phyloP scores from a whole-genome alignment of 2,329 filamentous ascomycete genomes.

The Trichoderma sp. region DNA sequence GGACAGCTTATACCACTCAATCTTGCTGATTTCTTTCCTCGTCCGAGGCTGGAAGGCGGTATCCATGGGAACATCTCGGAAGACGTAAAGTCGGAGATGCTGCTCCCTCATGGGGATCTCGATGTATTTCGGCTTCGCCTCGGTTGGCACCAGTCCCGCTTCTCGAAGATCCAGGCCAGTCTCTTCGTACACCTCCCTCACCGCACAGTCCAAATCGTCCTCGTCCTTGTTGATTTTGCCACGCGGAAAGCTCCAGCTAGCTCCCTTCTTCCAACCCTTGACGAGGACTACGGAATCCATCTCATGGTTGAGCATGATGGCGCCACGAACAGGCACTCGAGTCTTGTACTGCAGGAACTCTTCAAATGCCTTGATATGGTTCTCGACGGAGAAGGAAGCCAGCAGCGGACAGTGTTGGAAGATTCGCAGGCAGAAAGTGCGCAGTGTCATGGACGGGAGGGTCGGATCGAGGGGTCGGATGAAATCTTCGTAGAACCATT shows the following conservation, averaged over 20 bases:
- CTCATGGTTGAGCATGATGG: conserved; percentile 85
- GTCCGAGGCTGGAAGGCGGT: conserved; percentile 86
- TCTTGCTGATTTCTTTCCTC: conserved; percentile 95
- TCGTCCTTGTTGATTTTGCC: conserved; percentile 99
- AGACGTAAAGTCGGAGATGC: conserved; percentile 88
- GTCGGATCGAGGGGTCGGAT: conserved; percentile 83
- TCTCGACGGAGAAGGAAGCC: conserved; percentile 71
- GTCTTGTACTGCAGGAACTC: conserved; percentile 94
- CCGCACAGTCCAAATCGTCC: conserved; percentile 86
- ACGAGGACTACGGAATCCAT: conserved; percentile 95
- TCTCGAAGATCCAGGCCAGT: conserved; percentile 80
- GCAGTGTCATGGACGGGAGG: conserved; percentile 80
- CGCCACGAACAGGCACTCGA: conserved; percentile 86
- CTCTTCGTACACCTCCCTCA: conserved; percentile 94
- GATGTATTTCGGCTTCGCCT: conserved; percentile 74
- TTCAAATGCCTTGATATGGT: conserved; percentile 79
- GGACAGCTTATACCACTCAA: conserved; percentile 88
- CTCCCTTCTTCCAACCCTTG: conserved; percentile 95
- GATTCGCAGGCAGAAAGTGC: conserved; percentile 82
- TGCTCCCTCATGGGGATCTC: conserved; percentile 89
- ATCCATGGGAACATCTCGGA: conserved; percentile 82
- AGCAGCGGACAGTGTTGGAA: conserved; percentile 93
- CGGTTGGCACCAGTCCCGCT: conserved; percentile 71
- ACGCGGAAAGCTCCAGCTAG: conserved; percentile 93
- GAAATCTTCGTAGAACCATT: conserved; percentile 99